Base-by-base conservation (phyloP, 768 basidiomycete genomes). In the Auricularia auricula-judae region DNA sequence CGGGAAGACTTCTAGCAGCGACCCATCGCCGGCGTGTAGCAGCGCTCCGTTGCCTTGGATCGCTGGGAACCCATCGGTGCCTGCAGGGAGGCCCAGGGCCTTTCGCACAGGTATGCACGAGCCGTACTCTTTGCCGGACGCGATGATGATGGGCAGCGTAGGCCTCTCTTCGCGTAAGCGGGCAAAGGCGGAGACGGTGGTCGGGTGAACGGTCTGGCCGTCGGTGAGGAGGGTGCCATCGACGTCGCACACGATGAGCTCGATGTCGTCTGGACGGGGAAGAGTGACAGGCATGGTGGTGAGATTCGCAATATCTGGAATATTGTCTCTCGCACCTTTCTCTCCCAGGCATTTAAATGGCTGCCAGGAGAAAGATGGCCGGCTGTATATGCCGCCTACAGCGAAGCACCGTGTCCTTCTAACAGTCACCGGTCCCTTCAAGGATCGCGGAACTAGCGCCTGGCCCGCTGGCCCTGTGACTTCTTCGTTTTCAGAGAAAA, bases 171-270 rank as follows among this genome's bases (percentile, higher is more conserved):
- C 33, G 35, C 65, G 65, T 29, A 66, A 29, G 36, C 43, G 53
- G 42, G 34, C 34, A 35, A 66, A 51, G 18, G 65, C 65, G 34
- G 51, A 42, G 18, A 56, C n/a, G 34, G 65, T 66, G 16, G 61
- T 63, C 29, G 65, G 65, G 36, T 66, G 65, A 21, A 66, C 53
- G 35, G 16, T 43, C 34, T 66, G 65, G 16, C 35, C 35, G n/a
- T 61, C 53, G 59, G 62, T 63, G 36, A 66, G 62, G 23, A 66
- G 39, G n/a, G 65, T 66, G 10, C 65, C 65, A 33, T 66, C 65
- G 18, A 66, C 65, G 53, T 66, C 65, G 29, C 43, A 51, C 33
- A 66, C 54, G 36, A 66, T 66, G 18, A 66, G 62, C 36, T 66
- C 54, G 51, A 66, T 60, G 56, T 66, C 63, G 4, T 66, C 54